Evolutionary conservation across 1,284 basidiomycete genomes (phyloP), one percentile per base, ranked within the genome.

Genomic region (Puccinia horiana): DNA sequence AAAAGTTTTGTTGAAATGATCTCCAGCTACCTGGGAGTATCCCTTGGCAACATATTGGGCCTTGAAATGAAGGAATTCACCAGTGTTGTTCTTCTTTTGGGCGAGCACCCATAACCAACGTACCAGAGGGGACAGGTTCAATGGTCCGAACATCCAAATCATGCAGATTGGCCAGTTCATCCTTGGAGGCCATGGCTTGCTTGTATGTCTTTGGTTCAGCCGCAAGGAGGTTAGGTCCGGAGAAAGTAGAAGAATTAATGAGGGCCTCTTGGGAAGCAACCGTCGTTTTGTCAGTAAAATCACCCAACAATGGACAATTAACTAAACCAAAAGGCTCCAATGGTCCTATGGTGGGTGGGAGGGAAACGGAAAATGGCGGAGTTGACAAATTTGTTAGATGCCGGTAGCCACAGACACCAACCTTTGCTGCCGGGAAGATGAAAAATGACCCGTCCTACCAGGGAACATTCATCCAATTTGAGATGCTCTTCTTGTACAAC

Each of bases 31-130:
- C 40, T 72, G 29, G n/a, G 8, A 11, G n/a, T 20, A 29, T 5
- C 40, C 69, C 42, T n/a, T 42, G 35, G 69, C 69, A 6, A 72
- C 69, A 44, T 72, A 72, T 32, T 35, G 40, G 8, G 69, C 69
- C 42, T 72, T 72, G 12, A 20, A 47, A 26, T 35, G 26, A 4
- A 4, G 4, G 8, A 20, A 2, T 11, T 20, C 26, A 6, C 69
- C 40, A 4, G 35, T 44, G 2, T 6, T 18, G 8, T 8, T n/a
- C 29, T 2, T 9, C 44, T 72, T 72, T 2, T 12, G 26, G 6
- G 69, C 8, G 42, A 72, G 42, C 2, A 72, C 69, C 29, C 69
- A 72, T 12, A 2, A 72, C 42, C 2, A 35, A 3, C 8, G 6
- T 26, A 8, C 32, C 29, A 42, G 5, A 2, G 6, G 69, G 69